Evolutionary conservation across 2,329 filamentous ascomycete species (phyloP), one percentile per base, ranked within the genome.

Genomic region (Colletotrichum viniferum): DNA sequence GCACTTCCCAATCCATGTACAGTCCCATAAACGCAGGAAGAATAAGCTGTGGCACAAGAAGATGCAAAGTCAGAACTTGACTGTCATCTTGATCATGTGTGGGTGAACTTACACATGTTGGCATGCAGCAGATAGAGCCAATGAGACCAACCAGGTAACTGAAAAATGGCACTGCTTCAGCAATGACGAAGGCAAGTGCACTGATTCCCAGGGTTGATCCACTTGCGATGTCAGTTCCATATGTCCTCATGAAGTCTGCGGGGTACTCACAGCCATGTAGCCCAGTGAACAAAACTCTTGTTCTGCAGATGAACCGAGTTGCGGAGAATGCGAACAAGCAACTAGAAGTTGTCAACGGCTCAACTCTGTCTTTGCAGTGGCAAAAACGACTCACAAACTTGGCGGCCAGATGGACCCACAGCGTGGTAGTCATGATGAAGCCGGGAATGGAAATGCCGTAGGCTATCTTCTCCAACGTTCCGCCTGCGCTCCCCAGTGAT

Each of bases 401-500:
- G 16, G 79, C 78, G 8, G 79, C 78, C n/a, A 69, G 38, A 55
- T 78, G 77, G 12, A 77, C 74, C 76, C 77, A 78, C 4, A 78
- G 68, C 4, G 76, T 77, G 21, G 74, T 76, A 14, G 76, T 77
- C 74, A 78, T 78, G 36, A 78, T 76, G 68, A 78, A 77, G n/a
- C 77, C 77, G 9, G 77, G 77, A 43, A 78, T 77, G 26, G 65
- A 69, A n/a, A 61, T 70, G 7, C 78, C 78, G 24, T 79, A 79
- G 58, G 79, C 78, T 55, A 79, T 76, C 63, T 79, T 80, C 72
- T 78, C 74, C 4, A 80, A 21, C 1, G 69, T 71, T 26, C 78
- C 77, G 28, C 79, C 77, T 12, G 79, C 79, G 52, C 79, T 80
- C 14, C 91, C 91, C 0, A 93, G 86, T 2, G 90, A 90, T 0